Evolutionary conservation across 2,329 filamentous ascomycete genomes (phyloP).

Genomic region (Raffaelea albimanens): DNA sequence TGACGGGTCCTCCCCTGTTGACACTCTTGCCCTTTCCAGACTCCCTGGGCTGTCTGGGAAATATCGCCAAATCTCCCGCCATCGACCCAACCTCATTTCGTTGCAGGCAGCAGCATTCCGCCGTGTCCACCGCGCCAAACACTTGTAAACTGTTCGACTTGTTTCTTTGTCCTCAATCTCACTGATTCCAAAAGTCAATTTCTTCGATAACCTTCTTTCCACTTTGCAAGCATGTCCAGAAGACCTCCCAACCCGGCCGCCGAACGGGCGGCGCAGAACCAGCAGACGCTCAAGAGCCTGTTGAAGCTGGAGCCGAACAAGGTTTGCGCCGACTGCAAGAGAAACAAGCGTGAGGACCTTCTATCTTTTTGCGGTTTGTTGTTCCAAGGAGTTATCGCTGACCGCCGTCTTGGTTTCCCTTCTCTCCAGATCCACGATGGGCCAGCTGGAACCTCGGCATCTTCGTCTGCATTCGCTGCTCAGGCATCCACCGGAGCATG

Average conservation of each 20-base stretch:
- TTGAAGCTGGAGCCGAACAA: conserved; percentile 95
- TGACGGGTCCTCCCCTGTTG: too few relatives aligned
- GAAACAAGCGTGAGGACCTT: conserved; percentile 73
- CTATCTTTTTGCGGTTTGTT: not conserved
- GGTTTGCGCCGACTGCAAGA: conserved; percentile 95
- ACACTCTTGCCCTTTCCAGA: too few relatives aligned
- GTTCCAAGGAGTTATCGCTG: too few relatives aligned
- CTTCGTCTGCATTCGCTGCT: conserved; percentile 97
- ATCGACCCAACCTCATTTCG: too few relatives aligned
- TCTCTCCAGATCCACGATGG: conserved; percentile 83
- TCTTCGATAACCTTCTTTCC: not conserved
- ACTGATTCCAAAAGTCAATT: not conserved
- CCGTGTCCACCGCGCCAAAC: too few relatives aligned
- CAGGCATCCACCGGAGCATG: conserved; percentile 97
- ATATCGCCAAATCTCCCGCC: too few relatives aligned
- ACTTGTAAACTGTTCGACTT: too few relatives aligned
- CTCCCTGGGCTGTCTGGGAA: too few relatives aligned
- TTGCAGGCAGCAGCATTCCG: too few relatives aligned
- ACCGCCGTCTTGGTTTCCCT: not conserved
- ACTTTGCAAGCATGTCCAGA: conserved; percentile 56
- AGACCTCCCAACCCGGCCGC: conserved; percentile 67
- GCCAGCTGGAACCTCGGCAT: conserved; percentile 97
- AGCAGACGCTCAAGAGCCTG: conserved; percentile 85
- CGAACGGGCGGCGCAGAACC: conserved; percentile 86
- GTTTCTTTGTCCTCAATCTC: too few relatives aligned